Percentiles rank a stretch among this genome's conserved stretches.
Conservation (phyloP, 306 rosid genomes). For the Cucumis sativus region DNA sequence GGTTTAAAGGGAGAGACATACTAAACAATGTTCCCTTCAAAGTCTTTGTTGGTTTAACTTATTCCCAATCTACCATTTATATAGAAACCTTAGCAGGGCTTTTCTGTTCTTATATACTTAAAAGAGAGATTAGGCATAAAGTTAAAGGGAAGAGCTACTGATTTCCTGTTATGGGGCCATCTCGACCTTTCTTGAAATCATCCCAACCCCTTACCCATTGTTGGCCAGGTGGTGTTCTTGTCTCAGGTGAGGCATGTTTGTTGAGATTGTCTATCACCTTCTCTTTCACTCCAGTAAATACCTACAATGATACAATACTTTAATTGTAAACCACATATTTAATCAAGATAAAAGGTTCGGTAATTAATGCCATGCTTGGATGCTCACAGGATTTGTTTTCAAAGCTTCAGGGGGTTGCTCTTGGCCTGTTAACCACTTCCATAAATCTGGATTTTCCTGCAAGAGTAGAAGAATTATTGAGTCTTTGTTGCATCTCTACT, state of each 20-base stretch:
- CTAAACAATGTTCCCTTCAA: not conserved
- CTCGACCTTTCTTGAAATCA: constrained; percentile 57
- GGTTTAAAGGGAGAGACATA: not conserved
- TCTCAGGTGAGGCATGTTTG: constrained; percentile 50
- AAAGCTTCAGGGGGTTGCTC: constrained; percentile 65
- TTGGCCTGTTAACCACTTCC: constrained; percentile 88
- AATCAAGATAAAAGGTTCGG: not conserved
- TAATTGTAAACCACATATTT: constrained; percentile 5
- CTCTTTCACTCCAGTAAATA: constrained; percentile 43
- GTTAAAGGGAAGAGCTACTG: constrained; percentile 28
- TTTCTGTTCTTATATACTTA: not conserved
- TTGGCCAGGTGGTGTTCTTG: constrained; percentile 63
- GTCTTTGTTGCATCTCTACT: not conserved
- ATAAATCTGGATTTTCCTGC: constrained; percentile 87
- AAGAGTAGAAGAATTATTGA: constrained; percentile 10
- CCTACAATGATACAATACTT: constrained; percentile 27
- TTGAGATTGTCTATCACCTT: constrained; percentile 50
- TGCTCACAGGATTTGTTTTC: constrained; percentile 56
- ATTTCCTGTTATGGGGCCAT: constrained; percentile 56
- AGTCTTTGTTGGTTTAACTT: not conserved
- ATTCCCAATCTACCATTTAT: not conserved
- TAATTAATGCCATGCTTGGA: constrained; percentile 2
- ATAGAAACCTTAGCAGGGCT: not conserved
- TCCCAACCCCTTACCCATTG: constrained; percentile 99
- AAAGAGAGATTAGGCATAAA: not conserved